These are phyloP conservation scores for Solanum sitiens DNA, from an alignment of 257 asterid genomes.

Conservation along the genomic window DNA sequence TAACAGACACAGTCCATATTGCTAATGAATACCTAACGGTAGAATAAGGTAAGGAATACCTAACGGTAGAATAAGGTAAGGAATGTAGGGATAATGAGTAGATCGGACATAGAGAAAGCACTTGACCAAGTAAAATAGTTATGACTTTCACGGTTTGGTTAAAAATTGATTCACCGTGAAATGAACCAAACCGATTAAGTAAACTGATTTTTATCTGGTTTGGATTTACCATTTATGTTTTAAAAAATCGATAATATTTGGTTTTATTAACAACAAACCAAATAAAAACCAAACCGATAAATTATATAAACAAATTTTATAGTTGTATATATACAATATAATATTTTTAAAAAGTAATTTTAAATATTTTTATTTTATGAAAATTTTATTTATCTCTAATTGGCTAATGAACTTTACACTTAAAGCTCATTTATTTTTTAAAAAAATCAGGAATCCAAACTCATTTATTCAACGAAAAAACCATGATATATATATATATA, in stretches of 20 bases:
- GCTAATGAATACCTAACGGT: not conserved
- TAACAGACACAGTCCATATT: not conserved
- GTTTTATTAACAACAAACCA: not conserved
- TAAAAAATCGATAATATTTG: too few species aligned
- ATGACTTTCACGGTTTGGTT: not conserved
- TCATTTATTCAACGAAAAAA: not conserved
- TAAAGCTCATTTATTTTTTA: not conserved
- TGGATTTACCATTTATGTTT: too few species aligned
- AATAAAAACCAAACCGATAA: too few species aligned
- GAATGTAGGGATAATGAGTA: not conserved
- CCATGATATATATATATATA: not conserved
- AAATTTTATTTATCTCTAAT: not conserved
- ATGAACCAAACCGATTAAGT: not conserved
- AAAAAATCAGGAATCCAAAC: not conserved
- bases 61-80: not conserved
- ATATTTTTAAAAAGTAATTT: too few species aligned
- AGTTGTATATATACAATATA: not conserved
- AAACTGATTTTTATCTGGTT: not conserved
- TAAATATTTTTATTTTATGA: not conserved
- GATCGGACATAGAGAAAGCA: not conserved
- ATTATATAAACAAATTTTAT: not conserved
- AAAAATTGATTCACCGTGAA: not conserved
- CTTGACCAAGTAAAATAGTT: not conserved
- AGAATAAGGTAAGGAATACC: not conserved
- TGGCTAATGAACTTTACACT: not conserved